Conservation (phyloP, 495 filamentous ascomycete species). For the Aspergillus biplanus region DNA sequence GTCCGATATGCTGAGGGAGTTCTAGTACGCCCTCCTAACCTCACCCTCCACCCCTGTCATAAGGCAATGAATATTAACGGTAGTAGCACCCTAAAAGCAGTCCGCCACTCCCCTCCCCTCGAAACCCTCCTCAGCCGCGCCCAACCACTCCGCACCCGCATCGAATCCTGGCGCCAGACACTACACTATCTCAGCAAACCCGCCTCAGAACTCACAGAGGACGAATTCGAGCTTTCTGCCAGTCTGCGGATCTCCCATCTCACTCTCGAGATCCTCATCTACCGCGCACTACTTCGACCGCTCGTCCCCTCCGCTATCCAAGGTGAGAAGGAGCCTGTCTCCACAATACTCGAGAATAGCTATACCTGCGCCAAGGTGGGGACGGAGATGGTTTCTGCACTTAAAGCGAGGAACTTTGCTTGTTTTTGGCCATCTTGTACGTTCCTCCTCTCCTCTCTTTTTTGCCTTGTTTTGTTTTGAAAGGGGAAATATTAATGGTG, state of each 20-base stretch:
- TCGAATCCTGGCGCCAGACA: background rate
- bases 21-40: conserved; percentile 4
- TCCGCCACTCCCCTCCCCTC: background rate
- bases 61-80: too few relatives aligned
- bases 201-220: background rate
- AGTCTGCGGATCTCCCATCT: background rate
- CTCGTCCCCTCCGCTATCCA: background rate
- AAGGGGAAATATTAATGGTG: background rate
- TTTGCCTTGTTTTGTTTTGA: background rate
- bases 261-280: conserved; percentile 9
- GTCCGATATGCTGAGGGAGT: background rate
- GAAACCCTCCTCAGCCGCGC: background rate
- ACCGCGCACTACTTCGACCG: background rate
- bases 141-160: conserved; percentile 5
- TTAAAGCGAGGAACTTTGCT: background rate
- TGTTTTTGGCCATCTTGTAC: conserved; percentile 1
- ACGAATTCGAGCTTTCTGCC: background rate
- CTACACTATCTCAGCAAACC: background rate
- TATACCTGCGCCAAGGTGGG: conserved; percentile 2
- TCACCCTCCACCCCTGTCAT: too few relatives aligned
- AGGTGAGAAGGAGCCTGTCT: background rate
- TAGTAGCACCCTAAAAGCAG: conserved; percentile 4
- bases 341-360: conserved; percentile 4
- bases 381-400: background rate
- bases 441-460: background rate